A percentile compares a stretch with the other conserved stretches of the same genome.
Evolutionary conservation across 2,329 filamentous ascomycete genomes (phyloP).

Genomic region (Hymenoscyphus albidus): DNA sequence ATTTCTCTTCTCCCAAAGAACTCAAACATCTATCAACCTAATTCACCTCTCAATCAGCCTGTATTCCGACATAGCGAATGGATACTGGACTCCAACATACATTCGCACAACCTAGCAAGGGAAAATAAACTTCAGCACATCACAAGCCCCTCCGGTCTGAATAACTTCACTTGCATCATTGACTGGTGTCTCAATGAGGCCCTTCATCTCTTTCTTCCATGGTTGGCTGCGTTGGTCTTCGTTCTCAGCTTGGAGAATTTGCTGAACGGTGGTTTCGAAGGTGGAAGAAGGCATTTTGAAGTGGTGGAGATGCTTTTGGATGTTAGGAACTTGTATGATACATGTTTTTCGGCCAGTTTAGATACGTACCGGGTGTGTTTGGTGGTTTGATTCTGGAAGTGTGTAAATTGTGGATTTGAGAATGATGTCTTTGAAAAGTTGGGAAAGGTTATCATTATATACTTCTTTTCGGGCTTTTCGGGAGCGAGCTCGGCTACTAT

Average conservation of each 20-base stretch:
- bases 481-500: not conserved
- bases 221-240: not conserved
- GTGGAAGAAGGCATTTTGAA: not conserved
- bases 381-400: not conserved
- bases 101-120: not conserved
- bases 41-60: not conserved
- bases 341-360: not conserved
- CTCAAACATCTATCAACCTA: not conserved
- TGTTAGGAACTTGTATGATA: not conserved
- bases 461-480: not conserved
- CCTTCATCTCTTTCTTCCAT: not conserved
- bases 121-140: not conserved
- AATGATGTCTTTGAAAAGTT: not conserved
- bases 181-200: not conserved
- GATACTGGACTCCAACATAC: not conserved
- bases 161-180: not conserved
- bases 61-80: not conserved
- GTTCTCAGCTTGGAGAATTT: not conserved
- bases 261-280: not conserved
- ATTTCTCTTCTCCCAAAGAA: not conserved
- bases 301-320: not conserved
- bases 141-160: not conserved
- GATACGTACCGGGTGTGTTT: not conserved
- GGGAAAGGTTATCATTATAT: not conserved
- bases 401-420: not conserved